These are phyloP conservation scores for Tremella fuciformis DNA, from an alignment of 768 basidiomycete genomes.

Conservation along the genomic window DNA sequence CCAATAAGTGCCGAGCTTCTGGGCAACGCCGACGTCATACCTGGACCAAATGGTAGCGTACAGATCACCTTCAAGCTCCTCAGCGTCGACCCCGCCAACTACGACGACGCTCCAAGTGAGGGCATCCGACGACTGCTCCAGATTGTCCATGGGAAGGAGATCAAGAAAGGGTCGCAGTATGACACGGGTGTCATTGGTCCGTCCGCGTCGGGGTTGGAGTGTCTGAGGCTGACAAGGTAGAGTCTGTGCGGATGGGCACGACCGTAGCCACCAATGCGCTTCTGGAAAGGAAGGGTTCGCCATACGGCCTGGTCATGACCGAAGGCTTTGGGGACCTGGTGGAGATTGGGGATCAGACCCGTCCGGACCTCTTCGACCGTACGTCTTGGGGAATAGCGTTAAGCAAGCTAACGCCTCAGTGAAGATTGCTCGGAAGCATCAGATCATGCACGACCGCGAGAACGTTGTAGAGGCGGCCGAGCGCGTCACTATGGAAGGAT, in stretches of 20 bases:
- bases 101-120: conserved; percentile 56
- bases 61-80: conserved; percentile 61
- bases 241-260: conserved; percentile 50
- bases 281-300: conserved; percentile 88
- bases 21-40: conserved; percentile 32
- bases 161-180: conserved; percentile 55
- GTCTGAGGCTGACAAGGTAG: conserved; percentile 63
- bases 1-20: conserved; percentile 16
- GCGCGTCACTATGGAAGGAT: conserved; percentile 64
- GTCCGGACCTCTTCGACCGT: conserved; percentile 91
- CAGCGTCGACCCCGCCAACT: conserved; percentile 75
- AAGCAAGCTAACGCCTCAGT: conserved; percentile 62
- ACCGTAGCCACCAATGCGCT: conserved; percentile 72
- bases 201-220: conserved; percentile 56
- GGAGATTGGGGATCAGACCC: conserved; percentile 88
- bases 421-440: no score
- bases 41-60: conserved; percentile 14
- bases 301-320: conserved; percentile 86
- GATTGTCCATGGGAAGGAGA: conserved; percentile 64
- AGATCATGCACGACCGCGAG: no score
- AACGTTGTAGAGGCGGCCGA: conserved; percentile 65
- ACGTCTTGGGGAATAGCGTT: conserved; percentile 69
- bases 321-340: conserved; percentile 65
- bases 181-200: conserved; percentile 31
- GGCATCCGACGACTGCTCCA: conserved; percentile 69